Base-by-base conservation (phyloP, 2,329 filamentous ascomycete species). In the Colletotrichum cereale region DNA sequence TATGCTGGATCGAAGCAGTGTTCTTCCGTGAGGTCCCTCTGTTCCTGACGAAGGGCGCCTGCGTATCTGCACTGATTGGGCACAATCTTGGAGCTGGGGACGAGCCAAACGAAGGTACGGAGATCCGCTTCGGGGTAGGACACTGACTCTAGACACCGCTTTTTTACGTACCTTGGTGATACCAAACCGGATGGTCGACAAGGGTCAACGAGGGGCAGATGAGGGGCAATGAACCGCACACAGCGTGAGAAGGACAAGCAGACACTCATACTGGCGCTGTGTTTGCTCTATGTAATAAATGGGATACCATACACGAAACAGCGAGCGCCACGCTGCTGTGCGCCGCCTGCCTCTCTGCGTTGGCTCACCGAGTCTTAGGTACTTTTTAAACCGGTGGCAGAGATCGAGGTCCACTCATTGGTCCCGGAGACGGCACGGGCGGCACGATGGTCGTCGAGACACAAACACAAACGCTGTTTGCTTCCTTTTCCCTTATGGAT, bases 71-170 rank as follows among this genome's bases (percentile, higher is more conserved):
- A 26, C 34, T 57, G 57, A 50, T 71, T 62, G 67, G 50, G 56
- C 48, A 70, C 31, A 53, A 66, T 50, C 50, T 44, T 44, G 34
- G n/a, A 18, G 57, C 47, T 38, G 38, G 47, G 36, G 26, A 62
- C 42, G 50, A 42, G 36, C 47, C 56, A 61, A 26, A 44, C 29
- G 40, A 50, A 10, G 68, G 62, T 52, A 42, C 57, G 34, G 63
- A 71, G 57, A 67, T 71, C 67, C 63, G 64, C 67, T 67, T 57
- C 44, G 53, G 55, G 48, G 53, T 48, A 65, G 53, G 47, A 48
- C 47, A 48, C 44, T 70, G 67, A 66, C 47, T 65, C 53, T 66
- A 48, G 68, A 67, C 68, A 71, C 68, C 68, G 68, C 64, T 67
- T 57, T 67, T 62, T 50, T 66, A 60, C 64, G 44, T 66, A 52